Evolutionary conservation across 768 basidiomycete species (phyloP).

Genomic region (Psilocybe azurescens): DNA sequence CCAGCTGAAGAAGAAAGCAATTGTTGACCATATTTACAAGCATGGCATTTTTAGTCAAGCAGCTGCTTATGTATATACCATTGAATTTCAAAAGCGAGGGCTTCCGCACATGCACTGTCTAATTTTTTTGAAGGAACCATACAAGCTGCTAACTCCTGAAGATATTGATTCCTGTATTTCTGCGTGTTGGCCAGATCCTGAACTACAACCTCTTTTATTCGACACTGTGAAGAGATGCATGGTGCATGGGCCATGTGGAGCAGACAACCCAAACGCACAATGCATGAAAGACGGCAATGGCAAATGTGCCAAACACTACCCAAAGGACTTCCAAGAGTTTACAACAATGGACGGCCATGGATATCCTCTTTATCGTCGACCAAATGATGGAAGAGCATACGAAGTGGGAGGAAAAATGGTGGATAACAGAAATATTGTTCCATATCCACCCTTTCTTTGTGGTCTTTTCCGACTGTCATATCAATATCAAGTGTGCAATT

Average conservation of each 20-base stretch:
- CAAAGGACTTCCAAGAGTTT: conserved; percentile 29
- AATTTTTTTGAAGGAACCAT: conserved; percentile 38
- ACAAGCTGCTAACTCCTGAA: conserved; percentile 35
- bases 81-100: conserved; percentile 61
- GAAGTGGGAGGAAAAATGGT: conserved; percentile 24
- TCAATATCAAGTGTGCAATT: conserved; percentile 48
- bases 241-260: too few relatives aligned
- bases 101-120: conserved; percentile 57
- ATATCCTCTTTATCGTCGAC: conserved; percentile 30
- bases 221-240: too few relatives aligned
- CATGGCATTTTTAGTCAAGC: conserved; percentile 45
- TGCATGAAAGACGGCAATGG: conserved; percentile 42
- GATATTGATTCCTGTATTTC: conserved; percentile 45
- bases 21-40: conserved; percentile 39
- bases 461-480: conserved; percentile 43
- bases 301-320: conserved; percentile 38
- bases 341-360: conserved; percentile 26
- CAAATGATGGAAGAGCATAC: conserved; percentile 33
- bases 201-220: background rate
- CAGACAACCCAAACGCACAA: conserved; percentile 31
- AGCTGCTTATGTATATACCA: conserved; percentile 52
- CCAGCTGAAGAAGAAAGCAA: conserved; percentile 40
- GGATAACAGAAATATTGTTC: conserved; percentile 45
- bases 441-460: conserved; percentile 40
- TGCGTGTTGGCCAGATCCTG: conserved; percentile 46